Conservation (phyloP, 1,284 basidiomycete species). For the Heterobasidion occidentale region DNA sequence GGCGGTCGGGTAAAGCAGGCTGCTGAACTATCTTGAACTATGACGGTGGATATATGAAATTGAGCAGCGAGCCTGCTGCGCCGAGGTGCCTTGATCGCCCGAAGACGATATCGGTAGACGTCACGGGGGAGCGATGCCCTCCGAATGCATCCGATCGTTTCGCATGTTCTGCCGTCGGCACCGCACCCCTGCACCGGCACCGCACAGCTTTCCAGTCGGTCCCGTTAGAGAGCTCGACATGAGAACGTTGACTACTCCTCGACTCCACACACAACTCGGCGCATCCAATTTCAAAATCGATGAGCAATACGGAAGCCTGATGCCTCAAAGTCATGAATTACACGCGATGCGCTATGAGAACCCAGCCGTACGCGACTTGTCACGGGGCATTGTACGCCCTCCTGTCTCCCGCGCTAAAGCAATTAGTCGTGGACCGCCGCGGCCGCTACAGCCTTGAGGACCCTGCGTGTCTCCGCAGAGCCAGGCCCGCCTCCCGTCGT, state of each 20-base stretch:
- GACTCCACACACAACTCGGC: not conserved
- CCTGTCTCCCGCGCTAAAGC: not conserved
- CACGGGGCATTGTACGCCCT: too few relatives aligned
- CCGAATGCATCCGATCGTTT: conserved; percentile 9
- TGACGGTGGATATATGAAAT: too few relatives aligned
- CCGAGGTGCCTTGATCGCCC: conserved; percentile 10
- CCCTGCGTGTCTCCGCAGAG: conserved; percentile 19
- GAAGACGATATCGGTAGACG: conserved; percentile 12
- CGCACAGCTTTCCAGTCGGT: conserved; percentile 1
- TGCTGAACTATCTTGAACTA: too few relatives aligned
- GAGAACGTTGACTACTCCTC: not conserved
- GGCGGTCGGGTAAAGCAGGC: too few relatives aligned
- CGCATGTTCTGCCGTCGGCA: conserved; percentile 4
- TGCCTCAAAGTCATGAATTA: too few relatives aligned
- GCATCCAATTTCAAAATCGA: not conserved
- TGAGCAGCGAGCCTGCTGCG: not conserved
- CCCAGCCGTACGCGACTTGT: too few relatives aligned
- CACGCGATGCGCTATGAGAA: too few relatives aligned
- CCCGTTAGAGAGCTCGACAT: not conserved
- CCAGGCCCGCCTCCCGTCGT: conserved; percentile 32
- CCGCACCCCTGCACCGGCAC: conserved; percentile 10
- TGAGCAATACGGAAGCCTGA: not conserved
- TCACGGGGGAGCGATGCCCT: conserved; percentile 14
- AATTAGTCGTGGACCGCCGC: conserved; percentile 8
- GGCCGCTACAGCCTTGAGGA: conserved; percentile 5